phyloP scores from a whole-genome alignment of 2,329 filamentous ascomycete genomes.

The Colletotrichum falcatum region DNA sequence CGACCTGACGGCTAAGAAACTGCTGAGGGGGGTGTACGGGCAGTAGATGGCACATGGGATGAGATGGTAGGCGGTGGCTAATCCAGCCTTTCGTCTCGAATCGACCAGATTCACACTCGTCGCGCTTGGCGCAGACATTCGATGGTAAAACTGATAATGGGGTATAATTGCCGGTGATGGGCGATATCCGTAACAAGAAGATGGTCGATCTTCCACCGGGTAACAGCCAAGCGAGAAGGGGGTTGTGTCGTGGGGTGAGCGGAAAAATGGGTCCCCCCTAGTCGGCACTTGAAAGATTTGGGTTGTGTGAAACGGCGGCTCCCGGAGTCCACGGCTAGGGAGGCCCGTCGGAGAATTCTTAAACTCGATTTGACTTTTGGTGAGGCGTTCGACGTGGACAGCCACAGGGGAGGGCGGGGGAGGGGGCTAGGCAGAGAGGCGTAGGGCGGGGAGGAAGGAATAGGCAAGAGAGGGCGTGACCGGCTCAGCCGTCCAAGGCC shows the following conservation, averaged over 20 bases:
- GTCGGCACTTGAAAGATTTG: slow-evolving; percentile 28
- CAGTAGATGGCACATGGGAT: slow-evolving; percentile 5
- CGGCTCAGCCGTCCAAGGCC: slow-evolving; percentile 25
- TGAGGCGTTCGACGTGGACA: slow-evolving; percentile 13
- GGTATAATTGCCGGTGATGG: slow-evolving; percentile 23
- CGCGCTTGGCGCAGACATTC: slow-evolving; percentile 16
- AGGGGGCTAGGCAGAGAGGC: slow-evolving; percentile 22
- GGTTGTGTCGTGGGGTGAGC: slow-evolving; percentile 31
- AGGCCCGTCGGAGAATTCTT: slow-evolving; percentile 35
- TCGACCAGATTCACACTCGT: slow-evolving; percentile 17
- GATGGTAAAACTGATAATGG: slow-evolving; percentile 2
- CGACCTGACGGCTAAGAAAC: slow-evolving; percentile 34
- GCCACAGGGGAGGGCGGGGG: slow-evolving; percentile 26
- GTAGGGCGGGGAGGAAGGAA: not conserved
- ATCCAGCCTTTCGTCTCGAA: slow-evolving; percentile 15
- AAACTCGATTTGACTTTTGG: slow-evolving; percentile 37
- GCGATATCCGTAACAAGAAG: slow-evolving; percentile 36
- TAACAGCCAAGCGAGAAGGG: slow-evolving; percentile 23
- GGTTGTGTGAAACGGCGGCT: slow-evolving; percentile 32
- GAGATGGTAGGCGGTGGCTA: slow-evolving; percentile 9
- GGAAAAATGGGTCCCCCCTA: slow-evolving; percentile 3
- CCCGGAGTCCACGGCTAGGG: slow-evolving; percentile 22
- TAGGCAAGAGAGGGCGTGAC: slow-evolving; percentile 17
- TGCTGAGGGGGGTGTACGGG: not conserved
- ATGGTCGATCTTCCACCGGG: slow-evolving; percentile 37